phyloP scores from a whole-genome alignment of 768 basidiomycete species.

The Amyloporia xantha region DNA sequence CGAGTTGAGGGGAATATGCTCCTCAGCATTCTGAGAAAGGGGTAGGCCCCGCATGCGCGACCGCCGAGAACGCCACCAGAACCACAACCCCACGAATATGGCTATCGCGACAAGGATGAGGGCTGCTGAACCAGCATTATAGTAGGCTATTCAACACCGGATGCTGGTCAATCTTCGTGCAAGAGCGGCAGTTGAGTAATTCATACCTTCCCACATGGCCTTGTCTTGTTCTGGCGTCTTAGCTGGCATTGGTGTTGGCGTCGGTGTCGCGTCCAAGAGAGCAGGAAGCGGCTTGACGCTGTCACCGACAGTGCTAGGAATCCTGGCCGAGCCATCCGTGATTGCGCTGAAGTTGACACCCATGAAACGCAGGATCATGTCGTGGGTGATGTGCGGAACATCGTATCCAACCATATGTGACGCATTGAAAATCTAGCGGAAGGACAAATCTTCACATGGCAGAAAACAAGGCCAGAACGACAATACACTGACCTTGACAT shows the following conservation, averaged over 20 bases:
- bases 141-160: conserved; percentile 80
- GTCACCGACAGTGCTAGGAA: conserved; percentile 76
- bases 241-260: conserved; percentile 32
- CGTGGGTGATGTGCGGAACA: conserved; percentile 80
- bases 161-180: background rate
- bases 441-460: background rate
- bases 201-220: conserved; percentile 86
- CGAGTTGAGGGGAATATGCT: conserved; percentile 61
- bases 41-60: conserved; percentile 34
- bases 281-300: conserved; percentile 59
- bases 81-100: conserved; percentile 59
- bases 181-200: background rate
- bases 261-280: conserved; percentile 34
- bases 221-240: conserved; percentile 74
- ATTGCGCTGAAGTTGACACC: conserved; percentile 81
- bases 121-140: conserved; percentile 85
- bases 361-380: conserved; percentile 99
- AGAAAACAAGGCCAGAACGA: background rate
- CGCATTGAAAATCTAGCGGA: conserved; percentile 71
- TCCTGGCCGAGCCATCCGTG: conserved; percentile 70
- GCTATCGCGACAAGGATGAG: conserved; percentile 75
- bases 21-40: conserved; percentile 42
- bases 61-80: conserved; percentile 69
- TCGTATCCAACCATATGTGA: conserved; percentile 97
- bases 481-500: conserved; percentile 61